Evolutionary conservation across 345 rosid genomes (phyloP).

Genomic region (Gossypium herbaceum): DNA sequence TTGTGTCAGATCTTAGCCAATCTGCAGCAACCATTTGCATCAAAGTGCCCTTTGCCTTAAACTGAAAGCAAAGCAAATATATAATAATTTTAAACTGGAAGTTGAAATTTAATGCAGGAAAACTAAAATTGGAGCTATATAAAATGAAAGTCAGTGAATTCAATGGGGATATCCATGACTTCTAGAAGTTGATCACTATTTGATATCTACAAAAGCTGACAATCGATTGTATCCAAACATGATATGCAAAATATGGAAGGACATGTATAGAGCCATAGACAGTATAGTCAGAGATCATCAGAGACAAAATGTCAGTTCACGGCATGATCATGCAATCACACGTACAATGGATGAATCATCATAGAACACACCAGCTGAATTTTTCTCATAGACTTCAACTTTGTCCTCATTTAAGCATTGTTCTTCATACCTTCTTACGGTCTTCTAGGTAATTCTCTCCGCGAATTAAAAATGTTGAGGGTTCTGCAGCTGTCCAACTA

Average conservation of each 20-base stretch:
- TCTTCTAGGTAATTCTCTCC: constrained; percentile 77
- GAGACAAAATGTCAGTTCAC: not conserved
- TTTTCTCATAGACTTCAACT: constrained; percentile 5
- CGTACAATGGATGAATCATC: constrained; percentile 1
- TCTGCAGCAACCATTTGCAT: constrained; percentile 97
- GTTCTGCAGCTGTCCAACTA: constrained; percentile 80
- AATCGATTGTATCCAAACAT: not conserved
- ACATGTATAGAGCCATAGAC: too few species aligned
- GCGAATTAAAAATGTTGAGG: constrained; percentile 78
- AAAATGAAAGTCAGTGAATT: not conserved
- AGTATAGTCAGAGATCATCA: not conserved
- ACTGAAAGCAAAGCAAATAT: constrained; percentile 30
- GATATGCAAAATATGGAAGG: not conserved
- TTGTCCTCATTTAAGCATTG: constrained; percentile 4
- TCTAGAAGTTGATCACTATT: not conserved
- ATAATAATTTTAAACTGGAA: not conserved
- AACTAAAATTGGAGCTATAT: not conserved
- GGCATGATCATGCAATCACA: not conserved
- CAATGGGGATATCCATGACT: constrained; percentile 1
- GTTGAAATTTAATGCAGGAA: not conserved
- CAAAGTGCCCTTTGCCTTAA: constrained; percentile 78
- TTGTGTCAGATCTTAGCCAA: constrained; percentile 86
- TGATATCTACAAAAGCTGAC: not conserved
- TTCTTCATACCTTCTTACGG: constrained; percentile 61
- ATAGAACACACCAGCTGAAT: not conserved